Evolutionary conservation across 2,329 filamentous ascomycete species (phyloP).

Genomic region (Plenodomus tracheiphilus): DNA sequence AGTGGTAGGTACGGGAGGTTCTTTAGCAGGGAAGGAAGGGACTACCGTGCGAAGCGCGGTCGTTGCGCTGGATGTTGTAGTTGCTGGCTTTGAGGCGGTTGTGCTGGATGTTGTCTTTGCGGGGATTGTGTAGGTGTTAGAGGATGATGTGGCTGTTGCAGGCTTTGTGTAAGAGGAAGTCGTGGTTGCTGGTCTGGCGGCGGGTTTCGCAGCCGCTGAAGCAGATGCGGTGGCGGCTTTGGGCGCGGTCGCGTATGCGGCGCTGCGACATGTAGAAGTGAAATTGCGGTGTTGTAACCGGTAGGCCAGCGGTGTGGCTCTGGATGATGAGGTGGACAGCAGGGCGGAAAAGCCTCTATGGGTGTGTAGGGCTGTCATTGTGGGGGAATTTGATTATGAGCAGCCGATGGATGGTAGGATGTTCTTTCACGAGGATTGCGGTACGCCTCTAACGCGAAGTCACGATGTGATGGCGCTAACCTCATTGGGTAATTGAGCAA

Average conservation of each 20-base stretch:
- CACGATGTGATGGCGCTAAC: slow-evolving; percentile 12
- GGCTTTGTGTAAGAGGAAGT: not conserved
- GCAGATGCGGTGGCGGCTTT: slow-evolving; percentile 15
- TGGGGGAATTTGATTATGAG: not conserved
- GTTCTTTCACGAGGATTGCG: not conserved
- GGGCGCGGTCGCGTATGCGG: slow-evolving; percentile 29
- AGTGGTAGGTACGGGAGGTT: slow-evolving; percentile 39
- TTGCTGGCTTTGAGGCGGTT: slow-evolving; percentile 12
- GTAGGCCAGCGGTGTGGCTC: slow-evolving; percentile 16
- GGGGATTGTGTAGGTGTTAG: too few species aligned
- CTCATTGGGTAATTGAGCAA: slow-evolving; percentile 1
- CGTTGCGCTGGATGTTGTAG: slow-evolving; percentile 18
- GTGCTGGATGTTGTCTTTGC: slow-evolving; percentile 2
- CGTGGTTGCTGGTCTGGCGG: not conserved
- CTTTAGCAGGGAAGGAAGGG: slow-evolving; percentile 33
- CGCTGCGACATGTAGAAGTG: slow-evolving; percentile 20
- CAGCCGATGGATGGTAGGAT: not conserved
- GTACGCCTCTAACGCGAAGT: slow-evolving; percentile 15
- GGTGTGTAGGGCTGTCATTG: slow-evolving; percentile 26
- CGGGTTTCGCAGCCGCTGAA: slow-evolving; percentile 12
- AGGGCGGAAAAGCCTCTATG: slow-evolving; percentile 24
- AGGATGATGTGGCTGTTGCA: slow-evolving; percentile 21
- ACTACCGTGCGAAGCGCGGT: slow-evolving; percentile 30
- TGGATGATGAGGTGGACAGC: slow-evolving; percentile 14
- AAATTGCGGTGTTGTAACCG: slow-evolving; percentile 25